Conservation (phyloP, 139 green algal genomes). For the Chlorella sp. region DNA sequence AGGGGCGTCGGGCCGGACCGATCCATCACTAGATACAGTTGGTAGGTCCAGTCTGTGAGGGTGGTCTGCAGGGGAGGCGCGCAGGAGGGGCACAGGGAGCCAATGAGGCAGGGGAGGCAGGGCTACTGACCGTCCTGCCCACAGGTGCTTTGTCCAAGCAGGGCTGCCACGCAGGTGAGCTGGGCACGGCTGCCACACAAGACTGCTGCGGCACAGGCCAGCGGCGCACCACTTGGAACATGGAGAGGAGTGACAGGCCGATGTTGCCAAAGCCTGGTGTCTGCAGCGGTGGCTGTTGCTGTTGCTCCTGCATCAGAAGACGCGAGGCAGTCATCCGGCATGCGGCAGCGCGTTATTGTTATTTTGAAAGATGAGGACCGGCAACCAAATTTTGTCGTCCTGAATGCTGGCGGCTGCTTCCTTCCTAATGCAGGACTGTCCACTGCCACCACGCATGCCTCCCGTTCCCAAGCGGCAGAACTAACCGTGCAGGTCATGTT, state of each 20-base stretch:
- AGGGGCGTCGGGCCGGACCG: constrained; percentile 42
- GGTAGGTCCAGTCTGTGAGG: constrained; percentile 64
- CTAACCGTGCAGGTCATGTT: constrained; percentile 61
- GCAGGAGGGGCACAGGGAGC: not conserved
- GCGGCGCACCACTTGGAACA: constrained; percentile 58
- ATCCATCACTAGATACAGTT: constrained; percentile 64
- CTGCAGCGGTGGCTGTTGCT: constrained; percentile 31
- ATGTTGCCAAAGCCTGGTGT: constrained; percentile 79
- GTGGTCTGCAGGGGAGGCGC: not conserved
- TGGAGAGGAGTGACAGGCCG: constrained; percentile 65
- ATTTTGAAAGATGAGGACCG: no score
- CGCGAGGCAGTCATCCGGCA: no score
- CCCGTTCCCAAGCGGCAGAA: no score
- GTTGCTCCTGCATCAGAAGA: constrained; percentile 3
- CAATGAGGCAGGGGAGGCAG: not conserved
- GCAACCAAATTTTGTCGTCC: no score
- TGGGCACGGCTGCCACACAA: not conserved
- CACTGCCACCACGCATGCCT: no score
- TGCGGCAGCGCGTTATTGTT: no score
- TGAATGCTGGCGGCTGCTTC: no score
- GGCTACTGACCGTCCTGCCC: no score
- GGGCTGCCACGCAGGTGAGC: no score
- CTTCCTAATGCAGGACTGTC: no score
- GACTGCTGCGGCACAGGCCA: not conserved
- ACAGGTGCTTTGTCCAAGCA: no score